Percentiles rank a stretch among this genome's conserved stretches.
phyloP scores from a whole-genome alignment of 495 filamentous ascomycete species.

The Pseudotulostoma volvatum region DNA sequence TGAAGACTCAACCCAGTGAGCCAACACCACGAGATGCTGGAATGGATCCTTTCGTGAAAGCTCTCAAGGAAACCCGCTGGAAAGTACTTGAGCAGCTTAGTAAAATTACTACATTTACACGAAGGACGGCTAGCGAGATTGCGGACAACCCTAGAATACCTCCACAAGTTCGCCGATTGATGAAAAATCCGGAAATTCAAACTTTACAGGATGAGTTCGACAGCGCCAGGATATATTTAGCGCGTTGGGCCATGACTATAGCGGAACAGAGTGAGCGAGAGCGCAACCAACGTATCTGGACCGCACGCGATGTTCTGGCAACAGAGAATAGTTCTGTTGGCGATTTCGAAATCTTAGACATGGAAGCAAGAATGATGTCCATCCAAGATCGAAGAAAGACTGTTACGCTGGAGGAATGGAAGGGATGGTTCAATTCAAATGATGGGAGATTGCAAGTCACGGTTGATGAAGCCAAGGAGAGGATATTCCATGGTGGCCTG shows the following conservation, averaged over 20 bases:
- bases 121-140: slow-evolving; percentile 79
- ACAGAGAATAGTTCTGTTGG: slow-evolving; percentile 88
- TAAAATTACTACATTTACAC: slow-evolving; percentile 89
- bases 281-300: slow-evolving; percentile 72
- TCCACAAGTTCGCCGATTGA: slow-evolving; percentile 66
- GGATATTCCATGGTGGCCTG: slow-evolving; percentile 88
- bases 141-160: slow-evolving; percentile 78
- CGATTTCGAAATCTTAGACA: slow-evolving; percentile 86
- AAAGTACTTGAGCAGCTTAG: slow-evolving; percentile 87
- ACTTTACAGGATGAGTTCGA: slow-evolving; percentile 94
- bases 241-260: slow-evolving; percentile 96
- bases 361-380: slow-evolving; percentile 52
- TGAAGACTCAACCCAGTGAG: slow-evolving; percentile 14
- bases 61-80: slow-evolving; percentile 90
- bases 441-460: slow-evolving; percentile 64
- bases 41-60: slow-evolving; percentile 95
- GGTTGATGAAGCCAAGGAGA: slow-evolving; percentile 82
- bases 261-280: slow-evolving; percentile 90
- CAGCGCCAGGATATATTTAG: slow-evolving; percentile 82
- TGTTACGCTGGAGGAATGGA: slow-evolving; percentile 75
- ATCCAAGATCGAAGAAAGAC: slow-evolving; percentile 58
- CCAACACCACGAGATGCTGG: slow-evolving; percentile 41
- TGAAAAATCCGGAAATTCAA: slow-evolving; percentile 88
- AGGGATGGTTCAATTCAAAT: slow-evolving; percentile 57
- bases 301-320: slow-evolving; percentile 78